Evolutionary conservation across 495 filamentous ascomycete species (phyloP), one percentile per base, ranked within the genome.

Genomic region (Alectoria sarmentosa): DNA sequence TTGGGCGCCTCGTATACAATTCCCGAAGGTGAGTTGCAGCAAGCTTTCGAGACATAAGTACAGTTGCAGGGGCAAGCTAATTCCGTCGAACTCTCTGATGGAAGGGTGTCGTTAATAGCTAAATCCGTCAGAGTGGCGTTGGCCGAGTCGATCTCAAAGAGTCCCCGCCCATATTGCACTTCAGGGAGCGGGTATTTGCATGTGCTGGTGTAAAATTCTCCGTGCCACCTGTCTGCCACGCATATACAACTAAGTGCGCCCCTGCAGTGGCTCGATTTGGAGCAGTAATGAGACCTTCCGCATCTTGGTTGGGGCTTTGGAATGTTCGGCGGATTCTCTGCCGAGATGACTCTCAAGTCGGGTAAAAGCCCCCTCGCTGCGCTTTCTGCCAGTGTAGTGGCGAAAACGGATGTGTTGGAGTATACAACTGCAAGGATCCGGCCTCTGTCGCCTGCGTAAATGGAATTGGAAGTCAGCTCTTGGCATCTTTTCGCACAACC

Each of bases 41-140:
- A 52, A 52, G 23, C 23, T 30, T 30, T 52, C 48, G 48, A 52
- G 26, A 52, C 48, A 52, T 52, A 52, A 15, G 48, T 52, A 30
- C 48, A 52, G 26, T 52, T 52, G 7, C 48, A 52, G 17, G 48
- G 48, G 26, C 48, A 52, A 30, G 48, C 48, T 30, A 15, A 5
- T 14, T 14, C 48, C 44, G 8, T 26, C 48, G 26, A 30, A 17
- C 26, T 13, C n/a, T 28, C 26, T 30, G 13, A 23, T 4, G 48
- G 28, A 6, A 52, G 26, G 13, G 48, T 52, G 7, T 1, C 8
- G 10, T 52, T 52, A 3, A 28, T 14, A 4, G 13, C 14, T 23
- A 5, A 28, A 28, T 1, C 3, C 26, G 26, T 15, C 13, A 30
- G 23, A 28, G 48, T 52, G 26, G 23, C 48, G 13, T 52, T 52